Base-by-base conservation (phyloP, 371 early-diverging fungal species). In the Apophysomyces trapeziformis region DNA sequence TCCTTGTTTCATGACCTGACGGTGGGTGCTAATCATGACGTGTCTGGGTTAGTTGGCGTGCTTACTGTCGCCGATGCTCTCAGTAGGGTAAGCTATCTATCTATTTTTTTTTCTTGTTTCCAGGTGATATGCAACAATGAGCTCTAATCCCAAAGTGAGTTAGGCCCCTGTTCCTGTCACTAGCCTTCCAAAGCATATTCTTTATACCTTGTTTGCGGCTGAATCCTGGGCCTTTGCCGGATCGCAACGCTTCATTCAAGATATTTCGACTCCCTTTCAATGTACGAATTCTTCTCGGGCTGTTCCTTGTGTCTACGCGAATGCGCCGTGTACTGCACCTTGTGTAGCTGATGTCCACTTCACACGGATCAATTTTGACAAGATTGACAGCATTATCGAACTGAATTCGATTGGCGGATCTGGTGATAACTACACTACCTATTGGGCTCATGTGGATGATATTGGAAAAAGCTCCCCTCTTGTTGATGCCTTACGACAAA, bases 201-300 rank as follows among this genome's bases (percentile, higher is more conserved):
- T 94, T 18, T 94, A 90, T 69, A 88, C 91, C 7, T 72, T 85
- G 8, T 94, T 94, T 68, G 74, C 85, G 8, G 90, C 86, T 21
- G 94, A 94, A 69, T 66, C 87, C 16, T 94, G 90, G 89, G 92
- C 87, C 26, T 90, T 87, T 73, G 84, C 90, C 36, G 94, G 94
- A 4, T 94, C 94, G 0, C 87, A 91, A 66, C 83, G 93, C 37
- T 92, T 94, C 75, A 91, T 92, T 1, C 68, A 90, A 46, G 93
- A 93, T 70, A 83, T 94, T 8, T 73, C 82, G 1, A 61, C 70
- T 1, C 82, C 79, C 11, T 85, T 90, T 61, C 61, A 67, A 13
- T 94, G 94, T 72, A 75, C 78, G n/a, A 84, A 87, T 58, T 68
- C 82, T 0, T 73, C 78, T 0, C 63, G 80, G 14, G 76, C 81